Evolutionary conservation across 2,329 filamentous ascomycete species (phyloP).

Genomic region (Triangularia setosa): DNA sequence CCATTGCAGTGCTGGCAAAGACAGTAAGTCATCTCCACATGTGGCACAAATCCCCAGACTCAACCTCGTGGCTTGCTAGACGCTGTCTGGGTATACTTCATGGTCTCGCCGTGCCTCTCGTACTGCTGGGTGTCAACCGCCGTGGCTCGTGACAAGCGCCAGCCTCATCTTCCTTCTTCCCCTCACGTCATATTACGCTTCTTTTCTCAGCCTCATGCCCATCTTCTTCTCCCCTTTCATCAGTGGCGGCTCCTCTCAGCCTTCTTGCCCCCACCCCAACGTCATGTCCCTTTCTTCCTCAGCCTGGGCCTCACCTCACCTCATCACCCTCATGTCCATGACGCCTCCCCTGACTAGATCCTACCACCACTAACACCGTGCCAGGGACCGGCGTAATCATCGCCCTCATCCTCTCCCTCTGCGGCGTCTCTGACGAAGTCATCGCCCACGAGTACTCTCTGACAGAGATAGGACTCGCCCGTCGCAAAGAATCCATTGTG

Average conservation of each 20-base stretch:
- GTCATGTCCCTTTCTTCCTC: background rate
- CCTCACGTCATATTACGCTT: background rate
- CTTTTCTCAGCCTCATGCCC: background rate
- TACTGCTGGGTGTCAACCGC: background rate
- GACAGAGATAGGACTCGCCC: slow-evolving; percentile 57
- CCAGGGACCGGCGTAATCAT: slow-evolving; percentile 61
- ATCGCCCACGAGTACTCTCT: slow-evolving; percentile 67
- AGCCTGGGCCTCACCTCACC: background rate
- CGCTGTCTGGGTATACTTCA: background rate
- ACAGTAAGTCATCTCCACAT: slow-evolving; percentile 40
- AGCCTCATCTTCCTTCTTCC: background rate
- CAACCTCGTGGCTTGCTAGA: background rate
- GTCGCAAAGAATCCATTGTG: slow-evolving; percentile 50
- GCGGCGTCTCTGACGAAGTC: slow-evolving; percentile 54
- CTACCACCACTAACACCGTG: background rate
- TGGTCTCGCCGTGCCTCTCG: background rate
- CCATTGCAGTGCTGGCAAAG: slow-evolving; percentile 75
- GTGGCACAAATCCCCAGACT: background rate
- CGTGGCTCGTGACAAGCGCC: background rate
- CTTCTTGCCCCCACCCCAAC: background rate
- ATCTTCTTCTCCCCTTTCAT: background rate
- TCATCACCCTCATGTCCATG: background rate
- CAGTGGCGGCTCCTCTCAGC: background rate
- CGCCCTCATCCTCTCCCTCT: slow-evolving; percentile 61
- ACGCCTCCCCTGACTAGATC: background rate